Evolutionary conservation across 2,329 filamentous ascomycete genomes (phyloP).

Genomic region (Pseudogymnoascus sp.): DNA sequence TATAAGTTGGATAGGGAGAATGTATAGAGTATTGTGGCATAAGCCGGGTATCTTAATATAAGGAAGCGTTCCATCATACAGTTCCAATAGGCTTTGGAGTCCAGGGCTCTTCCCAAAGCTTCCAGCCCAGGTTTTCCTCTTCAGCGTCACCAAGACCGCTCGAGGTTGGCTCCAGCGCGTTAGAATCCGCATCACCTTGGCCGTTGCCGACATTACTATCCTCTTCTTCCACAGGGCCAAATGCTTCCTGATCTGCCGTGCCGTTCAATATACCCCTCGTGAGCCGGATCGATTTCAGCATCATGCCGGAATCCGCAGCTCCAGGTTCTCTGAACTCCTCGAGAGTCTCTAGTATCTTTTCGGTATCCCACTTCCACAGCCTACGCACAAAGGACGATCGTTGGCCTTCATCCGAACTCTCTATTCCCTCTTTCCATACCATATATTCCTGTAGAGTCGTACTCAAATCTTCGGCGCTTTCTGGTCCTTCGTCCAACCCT

Average conservation of each 20-base stretch:
- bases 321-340: conserved; percentile 16
- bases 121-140: conserved; percentile 35
- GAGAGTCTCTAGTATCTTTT: conserved; percentile 17
- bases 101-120: conserved; percentile 43
- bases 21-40: background rate
- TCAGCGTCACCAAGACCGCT: background rate
- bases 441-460: conserved; percentile 15
- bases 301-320: conserved; percentile 13
- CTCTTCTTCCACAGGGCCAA: background rate
- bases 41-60: conserved; percentile 13
- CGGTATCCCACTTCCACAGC: background rate
- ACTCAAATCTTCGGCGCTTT: conserved; percentile 13
- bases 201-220: background rate
- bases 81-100: conserved; percentile 50
- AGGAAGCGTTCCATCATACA: conserved; percentile 29
- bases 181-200: background rate
- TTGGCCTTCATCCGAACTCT: background rate
- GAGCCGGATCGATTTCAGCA: conserved; percentile 21
- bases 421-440: background rate
- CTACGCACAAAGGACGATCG: background rate
- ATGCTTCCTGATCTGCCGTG: background rate
- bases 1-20: background rate
- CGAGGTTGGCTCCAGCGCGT: background rate
- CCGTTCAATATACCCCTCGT: conserved; percentile 18
- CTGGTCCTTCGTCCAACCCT: background rate